Evolutionary conservation across 2,329 filamentous ascomycete genomes (phyloP), one percentile per base, ranked within the genome.

Genomic region (Trichoderma guizhouense): DNA sequence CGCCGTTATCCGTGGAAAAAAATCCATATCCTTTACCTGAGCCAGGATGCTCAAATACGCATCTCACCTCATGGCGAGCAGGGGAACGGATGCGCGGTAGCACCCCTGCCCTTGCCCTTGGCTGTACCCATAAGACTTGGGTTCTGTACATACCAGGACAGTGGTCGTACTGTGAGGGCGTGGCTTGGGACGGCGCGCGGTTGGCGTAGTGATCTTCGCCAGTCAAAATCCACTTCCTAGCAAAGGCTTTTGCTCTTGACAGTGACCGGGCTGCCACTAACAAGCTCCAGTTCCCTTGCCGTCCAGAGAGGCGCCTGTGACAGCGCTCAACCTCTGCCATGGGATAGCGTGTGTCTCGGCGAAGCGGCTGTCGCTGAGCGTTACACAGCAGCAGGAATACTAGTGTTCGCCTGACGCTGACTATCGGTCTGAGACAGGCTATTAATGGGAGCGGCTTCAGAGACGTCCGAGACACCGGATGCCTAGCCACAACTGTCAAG

Each of bases 181-280:
- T 71, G 69, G 63, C 69, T 55, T 43, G 28, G 69, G 7, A 12
- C 62, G 69, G 69, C 62, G 51, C 28, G 36, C 43, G 69, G 62
- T 67, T 71, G 69, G 69, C 69, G 69, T 36, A 34, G 47, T 43
- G 47, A 71, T 71, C 62, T 18, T 71, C 69, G 47, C 62, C 69
- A 66, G 66, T 62, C 6, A 26, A 24, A 69, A 61, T 36, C n/a
- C 36, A 21, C 28, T 28, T 32, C 55, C 30, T n/a, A 61, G 55
- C 66, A 39, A 51, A 53, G 63, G 30, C 30, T 32, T 63, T 24
- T 30, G 21, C 32, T 67, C 30, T 30, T 12, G 51, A 36, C 51
- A 58, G 15, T 36, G 51, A 30, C 39, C 53, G 24, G 51, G 32
- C 64, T 21, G 64, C 64, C 64, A 39, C 64, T 67, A 57, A 57